These are phyloP conservation scores for Sporisorium sorghi DNA, from an alignment of 1,284 basidiomycete species.

Conservation along the genomic window DNA sequence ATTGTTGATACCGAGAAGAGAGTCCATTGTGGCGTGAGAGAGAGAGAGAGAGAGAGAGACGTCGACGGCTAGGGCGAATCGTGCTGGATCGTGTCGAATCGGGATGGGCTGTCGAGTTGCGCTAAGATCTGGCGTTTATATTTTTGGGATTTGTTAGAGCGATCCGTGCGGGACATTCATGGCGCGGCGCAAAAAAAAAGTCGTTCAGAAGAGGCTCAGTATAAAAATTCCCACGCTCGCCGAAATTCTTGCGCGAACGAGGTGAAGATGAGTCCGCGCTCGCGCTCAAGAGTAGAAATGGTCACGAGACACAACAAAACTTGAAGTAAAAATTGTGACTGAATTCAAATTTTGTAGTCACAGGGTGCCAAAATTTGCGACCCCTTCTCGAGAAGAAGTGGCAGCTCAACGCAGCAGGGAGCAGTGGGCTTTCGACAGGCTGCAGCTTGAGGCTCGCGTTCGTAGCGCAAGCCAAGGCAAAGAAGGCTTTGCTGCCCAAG, in stretches of 20 bases:
- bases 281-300: too few species aligned
- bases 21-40: too few species aligned
- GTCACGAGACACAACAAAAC: constrained; percentile 13
- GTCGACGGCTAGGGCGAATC: too few species aligned
- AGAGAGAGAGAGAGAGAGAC: too few species aligned
- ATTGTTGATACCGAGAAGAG: too few species aligned
- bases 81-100: background rate
- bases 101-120: background rate
- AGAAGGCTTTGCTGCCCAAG: background rate
- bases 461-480: too few species aligned
- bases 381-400: background rate
- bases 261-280: too few species aligned
- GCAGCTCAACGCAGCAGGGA: background rate
- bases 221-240: constrained; percentile 41
- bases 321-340: background rate
- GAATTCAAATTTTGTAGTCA: background rate
- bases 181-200: background rate
- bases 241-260: background rate
- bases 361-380: background rate
- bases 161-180: background rate
- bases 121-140: background rate
- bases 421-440: background rate
- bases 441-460: background rate
- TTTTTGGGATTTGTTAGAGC: constrained; percentile 5
- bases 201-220: background rate